Evolutionary conservation across 192 early-diverging fungal species (phyloP).

Genomic region (Chytriomyces hyalinus): DNA sequence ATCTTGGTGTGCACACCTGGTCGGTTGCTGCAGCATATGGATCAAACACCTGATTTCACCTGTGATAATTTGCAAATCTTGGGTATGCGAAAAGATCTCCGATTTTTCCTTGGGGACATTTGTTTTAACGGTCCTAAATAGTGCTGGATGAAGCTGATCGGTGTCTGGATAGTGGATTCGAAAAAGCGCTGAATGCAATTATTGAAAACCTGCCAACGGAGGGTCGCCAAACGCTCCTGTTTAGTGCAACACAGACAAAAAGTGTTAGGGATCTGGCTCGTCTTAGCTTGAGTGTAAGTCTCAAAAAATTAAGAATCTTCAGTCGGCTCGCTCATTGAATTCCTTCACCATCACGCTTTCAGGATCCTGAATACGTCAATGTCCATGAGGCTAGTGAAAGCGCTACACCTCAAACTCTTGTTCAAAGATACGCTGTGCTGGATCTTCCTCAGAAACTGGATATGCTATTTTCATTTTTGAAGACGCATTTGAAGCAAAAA

Average conservation of each 20-base stretch:
- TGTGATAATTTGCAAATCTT: constrained; percentile 79
- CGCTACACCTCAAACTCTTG: constrained; percentile 81
- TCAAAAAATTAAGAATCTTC: constrained; percentile 1
- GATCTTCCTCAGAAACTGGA: constrained; percentile 91
- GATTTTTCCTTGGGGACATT: background rate
- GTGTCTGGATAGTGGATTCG: constrained; percentile 95
- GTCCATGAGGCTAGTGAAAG: constrained; percentile 84
- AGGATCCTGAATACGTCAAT: constrained; percentile 91
- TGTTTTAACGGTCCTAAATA: constrained; percentile 49
- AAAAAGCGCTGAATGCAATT: constrained; percentile 87
- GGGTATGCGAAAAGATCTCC: constrained; percentile 50
- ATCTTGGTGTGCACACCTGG: constrained; percentile 98
- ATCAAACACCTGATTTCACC: constrained; percentile 88
- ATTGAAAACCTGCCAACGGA: constrained; percentile 81
- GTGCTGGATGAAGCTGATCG: constrained; percentile 98
- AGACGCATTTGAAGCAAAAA: constrained; percentile 89
- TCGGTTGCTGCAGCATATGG: constrained; percentile 91
- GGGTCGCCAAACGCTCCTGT: constrained; percentile 87
- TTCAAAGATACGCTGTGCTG: constrained; percentile 86
- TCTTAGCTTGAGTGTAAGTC: constrained; percentile 72
- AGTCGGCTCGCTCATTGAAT: too few species aligned
- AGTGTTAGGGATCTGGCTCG: constrained; percentile 93
- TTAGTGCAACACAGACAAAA: constrained; percentile 98
- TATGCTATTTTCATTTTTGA: constrained; percentile 92
- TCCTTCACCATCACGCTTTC: constrained; percentile 21